A percentile compares a stretch with the other conserved stretches of the same genome.
Evolutionary conservation across 2,329 filamentous ascomycete species (phyloP).

Genomic region (Hypocrella siamensis): DNA sequence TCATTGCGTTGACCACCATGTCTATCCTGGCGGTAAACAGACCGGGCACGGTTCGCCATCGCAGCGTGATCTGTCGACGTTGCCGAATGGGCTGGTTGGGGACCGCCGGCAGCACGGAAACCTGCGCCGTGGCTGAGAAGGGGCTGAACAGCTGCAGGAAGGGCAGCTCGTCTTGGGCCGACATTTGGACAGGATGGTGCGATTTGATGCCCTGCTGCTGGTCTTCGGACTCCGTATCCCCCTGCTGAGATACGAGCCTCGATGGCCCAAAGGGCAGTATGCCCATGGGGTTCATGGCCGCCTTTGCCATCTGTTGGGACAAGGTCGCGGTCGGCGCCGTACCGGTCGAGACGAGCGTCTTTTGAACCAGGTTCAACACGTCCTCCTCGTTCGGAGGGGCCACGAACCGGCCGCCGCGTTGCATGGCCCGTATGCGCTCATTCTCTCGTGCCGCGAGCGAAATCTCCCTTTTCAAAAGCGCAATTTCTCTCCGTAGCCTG

Average conservation of each 20-base stretch:
- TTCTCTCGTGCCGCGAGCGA: slow-evolving; percentile 40
- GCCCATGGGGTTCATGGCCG: slow-evolving; percentile 32
- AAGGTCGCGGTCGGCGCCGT: slow-evolving; percentile 10
- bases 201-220: slow-evolving; percentile 36
- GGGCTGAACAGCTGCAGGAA: slow-evolving; percentile 59
- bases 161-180: slow-evolving; percentile 47
- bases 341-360: slow-evolving; percentile 22
- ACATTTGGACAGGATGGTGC: slow-evolving; percentile 49
- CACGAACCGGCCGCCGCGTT: slow-evolving; percentile 21
- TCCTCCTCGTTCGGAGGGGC: slow-evolving; percentile 18
- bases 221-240: slow-evolving; percentile 15
- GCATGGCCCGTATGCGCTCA: slow-evolving; percentile 29
- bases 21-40: slow-evolving; percentile 43
- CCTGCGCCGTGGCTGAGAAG: slow-evolving; percentile 42
- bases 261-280: slow-evolving; percentile 34
- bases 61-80: slow-evolving; percentile 38
- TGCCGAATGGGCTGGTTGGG: slow-evolving; percentile 26
- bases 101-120: slow-evolving; percentile 26
- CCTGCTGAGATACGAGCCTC: slow-evolving; percentile 8
- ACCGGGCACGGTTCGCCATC: slow-evolving; percentile 23
- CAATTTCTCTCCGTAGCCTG: slow-evolving; percentile 37
- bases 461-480: slow-evolving; percentile 42
- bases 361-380: slow-evolving; percentile 23
- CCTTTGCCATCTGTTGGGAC: slow-evolving; percentile 28
- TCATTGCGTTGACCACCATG: slow-evolving; percentile 40